Conservation (phyloP, 2,329 filamentous ascomycete genomes). For the Sclerotinia borealis region DNA sequence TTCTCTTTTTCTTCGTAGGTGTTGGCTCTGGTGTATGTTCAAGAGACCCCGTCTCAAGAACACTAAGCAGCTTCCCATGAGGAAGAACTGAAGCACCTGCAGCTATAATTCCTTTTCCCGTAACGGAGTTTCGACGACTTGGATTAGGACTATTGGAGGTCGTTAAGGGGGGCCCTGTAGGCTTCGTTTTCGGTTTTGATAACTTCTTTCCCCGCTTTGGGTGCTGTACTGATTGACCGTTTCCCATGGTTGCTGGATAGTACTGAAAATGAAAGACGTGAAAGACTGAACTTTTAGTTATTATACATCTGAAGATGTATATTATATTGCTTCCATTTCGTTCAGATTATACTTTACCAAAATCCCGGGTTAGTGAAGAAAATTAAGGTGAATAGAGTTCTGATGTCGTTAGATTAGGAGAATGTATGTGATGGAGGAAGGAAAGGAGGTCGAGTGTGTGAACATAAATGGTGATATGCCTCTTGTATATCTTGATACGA, state of each 20-base stretch:
- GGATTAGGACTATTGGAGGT: constrained; percentile 15
- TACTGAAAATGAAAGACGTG: constrained; percentile 4
- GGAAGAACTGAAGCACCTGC: background rate
- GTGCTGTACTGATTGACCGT: constrained; percentile 24
- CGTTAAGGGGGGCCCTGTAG: constrained; percentile 17
- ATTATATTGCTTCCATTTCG: constrained; percentile 13
- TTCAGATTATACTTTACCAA: constrained; percentile 1
- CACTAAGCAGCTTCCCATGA: background rate
- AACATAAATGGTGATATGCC: constrained; percentile 1
- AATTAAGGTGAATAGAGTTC: background rate
- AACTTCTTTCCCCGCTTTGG: constrained; percentile 23
- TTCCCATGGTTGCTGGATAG: constrained; percentile 25
- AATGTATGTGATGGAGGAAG: background rate
- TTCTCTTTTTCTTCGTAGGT: constrained; percentile 14
- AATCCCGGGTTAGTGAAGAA: background rate
- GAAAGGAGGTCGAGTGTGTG: background rate
- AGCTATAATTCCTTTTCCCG: constrained; percentile 7
- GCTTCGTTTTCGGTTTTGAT: constrained; percentile 32
- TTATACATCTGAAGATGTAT: constrained; percentile 5
- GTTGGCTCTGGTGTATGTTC: background rate
- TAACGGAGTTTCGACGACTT: constrained; percentile 25
- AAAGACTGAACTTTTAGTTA: constrained; percentile 1
- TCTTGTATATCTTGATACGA: constrained; percentile 7
- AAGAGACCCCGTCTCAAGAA: constrained; percentile 1
- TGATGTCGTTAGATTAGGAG: background rate